phyloP scores from a whole-genome alignment of 805 yeast species.

The Wickerhamiella dianesei region DNA sequence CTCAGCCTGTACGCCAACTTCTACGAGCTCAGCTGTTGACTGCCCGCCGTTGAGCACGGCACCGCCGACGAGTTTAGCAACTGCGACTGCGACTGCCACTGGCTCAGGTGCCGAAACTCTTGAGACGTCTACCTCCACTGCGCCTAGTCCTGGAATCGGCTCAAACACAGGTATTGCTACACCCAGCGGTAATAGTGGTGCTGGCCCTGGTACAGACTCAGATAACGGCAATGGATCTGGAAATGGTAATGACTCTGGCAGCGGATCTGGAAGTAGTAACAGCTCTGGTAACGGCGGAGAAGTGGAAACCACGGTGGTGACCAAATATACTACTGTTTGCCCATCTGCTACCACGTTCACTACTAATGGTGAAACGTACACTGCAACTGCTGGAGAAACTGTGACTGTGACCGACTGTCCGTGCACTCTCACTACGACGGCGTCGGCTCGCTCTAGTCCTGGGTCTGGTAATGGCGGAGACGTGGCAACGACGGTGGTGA shows the following conservation, averaged over 20 bases:
- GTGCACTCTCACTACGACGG: constrained; percentile 6
- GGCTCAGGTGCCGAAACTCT: neutral
- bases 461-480: neutral
- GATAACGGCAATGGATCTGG: neutral
- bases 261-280: neutral
- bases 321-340: neutral
- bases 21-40: neutral
- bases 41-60: neutral
- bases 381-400: constrained; percentile 7
- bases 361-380: constrained; percentile 5
- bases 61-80: neutral
- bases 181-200: neutral
- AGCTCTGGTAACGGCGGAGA: neutral
- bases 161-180: neutral
- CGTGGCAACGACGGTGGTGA: neutral
- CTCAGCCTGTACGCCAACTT: neutral
- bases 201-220: neutral
- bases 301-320: neutral
- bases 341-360: constrained; percentile 1
- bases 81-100: neutral
- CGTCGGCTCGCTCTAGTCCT: too few relatives aligned
- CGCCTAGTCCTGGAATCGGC: neutral
- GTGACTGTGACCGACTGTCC: constrained; percentile 10
- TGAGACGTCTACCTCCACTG: neutral
- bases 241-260: neutral